Base-by-base conservation (phyloP, 1,284 basidiomycete species). In the Boletus sp. region DNA sequence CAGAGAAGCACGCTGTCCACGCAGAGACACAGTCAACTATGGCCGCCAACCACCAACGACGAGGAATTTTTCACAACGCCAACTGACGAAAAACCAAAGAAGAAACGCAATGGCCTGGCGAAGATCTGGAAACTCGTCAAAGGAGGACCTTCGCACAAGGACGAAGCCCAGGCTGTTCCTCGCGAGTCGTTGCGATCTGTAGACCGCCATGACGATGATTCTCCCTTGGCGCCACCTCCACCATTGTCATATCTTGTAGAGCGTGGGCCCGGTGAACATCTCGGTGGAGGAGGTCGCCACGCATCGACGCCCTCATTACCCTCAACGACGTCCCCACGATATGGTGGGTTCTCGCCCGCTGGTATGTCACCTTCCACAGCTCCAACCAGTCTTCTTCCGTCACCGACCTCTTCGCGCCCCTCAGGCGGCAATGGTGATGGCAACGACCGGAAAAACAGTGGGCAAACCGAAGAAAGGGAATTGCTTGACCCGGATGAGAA, bases 121-220 rank as follows among this genome's bases (percentile, higher is more conserved):
- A 91, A 88, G 63, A 82, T 94, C 42, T 88, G 91, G 82, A 80
- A 80, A 50, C 79, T 88, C 40, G 83, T 94, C 44, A 88, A 82
- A 20, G 81, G 64, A 16, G 80, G 59, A 13, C 70, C 76, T 25
- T 68, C 68, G 17, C 80, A 78, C 57, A 68, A 70, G 30, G 66
- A 71, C 14, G 60, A 55, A 37, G 19, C 5, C 0, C 49, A 40
- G 16, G 12, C 25, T 22, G 41, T 40, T 25, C 46, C 52, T 29
- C 60, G 65, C 12, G 52, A 46, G 3, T 63, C 61, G 1, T 60
- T 69, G 33, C 64, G 69, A 25, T 64, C 72, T 6, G 68, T 72
- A 23, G 72, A 74, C 12, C 71, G 71, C 46, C 61, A 71, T 26
- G 81, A 84, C 8, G 86, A 89, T 54, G 82, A 88, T 60, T 64